Base-by-base conservation (phyloP, 441 rosid genomes). In the Hura crepitans region DNA sequence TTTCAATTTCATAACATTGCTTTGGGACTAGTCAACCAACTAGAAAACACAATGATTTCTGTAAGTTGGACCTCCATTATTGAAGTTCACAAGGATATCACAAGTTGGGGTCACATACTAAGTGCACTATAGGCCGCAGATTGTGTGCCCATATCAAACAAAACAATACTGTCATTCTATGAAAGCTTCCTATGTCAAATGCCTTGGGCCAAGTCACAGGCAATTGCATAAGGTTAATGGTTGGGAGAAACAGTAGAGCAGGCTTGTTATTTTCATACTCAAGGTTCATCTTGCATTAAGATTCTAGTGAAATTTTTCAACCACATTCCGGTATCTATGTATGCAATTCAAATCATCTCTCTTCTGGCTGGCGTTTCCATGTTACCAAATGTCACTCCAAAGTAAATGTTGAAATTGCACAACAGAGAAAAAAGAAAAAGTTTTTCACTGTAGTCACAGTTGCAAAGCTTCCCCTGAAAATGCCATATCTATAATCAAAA, bases 1-100 rank as follows among this genome's bases (percentile, higher is more conserved):
- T 23, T 62, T 46, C 66, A 69, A 49, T 14, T 75, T 18, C 54
- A 25, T 3, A 59, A 55, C 17, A 30, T 58, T 39, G 3, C 28
- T 12, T 58, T 30, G 0, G 14, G 17, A 22, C 28, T 51, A 35
- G 14, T 23, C 22, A 55, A 67, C 51, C 23, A 67, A 17, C 25
- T 37, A 3, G 55, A 25, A 13, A 42, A 57, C 17, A 12, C 9
- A n/a, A 42, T 33, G 23, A 42, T 5, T 43, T 68, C 31, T 66
- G 18, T 37, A 37, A 37, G 42, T 37, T 3, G 42, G 42, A 10
- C 8, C 42, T 37, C 42, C 42, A 6, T 37, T 37, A 3, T 37
- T 37, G 8, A 3, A 37, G 42, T 5, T 5, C 8, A 6, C 42
- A 37, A 37, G 42, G 42, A 37, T 37, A 0, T 22, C 8, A 1